These are phyloP conservation scores for Rhododendron vialii DNA, from an alignment of 148 eudicot genomes.

Conservation along the genomic window DNA sequence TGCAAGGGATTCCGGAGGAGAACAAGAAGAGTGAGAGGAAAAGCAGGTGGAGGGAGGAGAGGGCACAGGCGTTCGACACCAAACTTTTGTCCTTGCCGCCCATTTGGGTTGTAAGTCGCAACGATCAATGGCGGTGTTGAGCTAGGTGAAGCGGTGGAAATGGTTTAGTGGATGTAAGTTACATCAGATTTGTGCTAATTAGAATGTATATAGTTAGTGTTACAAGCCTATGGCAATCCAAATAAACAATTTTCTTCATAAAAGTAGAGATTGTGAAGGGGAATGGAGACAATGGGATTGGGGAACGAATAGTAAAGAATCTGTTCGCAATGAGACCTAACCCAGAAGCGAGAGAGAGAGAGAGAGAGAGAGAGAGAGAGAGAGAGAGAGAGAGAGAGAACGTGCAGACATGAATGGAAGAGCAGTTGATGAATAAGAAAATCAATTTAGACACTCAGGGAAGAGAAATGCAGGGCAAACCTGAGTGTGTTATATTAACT, in stretches of 20 bases:
- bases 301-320: not conserved
- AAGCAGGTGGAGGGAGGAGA: not conserved
- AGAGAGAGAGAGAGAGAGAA: conserved; percentile 12
- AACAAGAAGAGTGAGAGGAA: conserved; percentile 17
- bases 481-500: not conserved
- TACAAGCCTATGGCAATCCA: not conserved
- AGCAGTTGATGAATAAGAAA: not conserved
- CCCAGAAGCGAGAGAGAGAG: not conserved
- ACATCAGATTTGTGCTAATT: not conserved
- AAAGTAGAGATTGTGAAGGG: not conserved
- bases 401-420: conserved; percentile 40
- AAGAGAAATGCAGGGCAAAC: not conserved
- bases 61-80: not conserved
- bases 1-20: not conserved
- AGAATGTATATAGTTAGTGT: not conserved
- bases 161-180: not conserved
- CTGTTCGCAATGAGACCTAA: not conserved
- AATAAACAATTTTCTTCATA: not conserved
- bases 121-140: conserved; percentile 4
- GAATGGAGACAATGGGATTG: not conserved
- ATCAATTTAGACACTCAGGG: not conserved
- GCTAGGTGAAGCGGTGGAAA: not conserved
- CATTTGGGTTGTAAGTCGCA: conserved; percentile 7
- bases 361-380: too few relatives aligned
- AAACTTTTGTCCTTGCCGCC: not conserved